Evolutionary conservation across 495 filamentous ascomycete genomes (phyloP).

Genomic region (Pseudomonodictys pantanalensis): DNA sequence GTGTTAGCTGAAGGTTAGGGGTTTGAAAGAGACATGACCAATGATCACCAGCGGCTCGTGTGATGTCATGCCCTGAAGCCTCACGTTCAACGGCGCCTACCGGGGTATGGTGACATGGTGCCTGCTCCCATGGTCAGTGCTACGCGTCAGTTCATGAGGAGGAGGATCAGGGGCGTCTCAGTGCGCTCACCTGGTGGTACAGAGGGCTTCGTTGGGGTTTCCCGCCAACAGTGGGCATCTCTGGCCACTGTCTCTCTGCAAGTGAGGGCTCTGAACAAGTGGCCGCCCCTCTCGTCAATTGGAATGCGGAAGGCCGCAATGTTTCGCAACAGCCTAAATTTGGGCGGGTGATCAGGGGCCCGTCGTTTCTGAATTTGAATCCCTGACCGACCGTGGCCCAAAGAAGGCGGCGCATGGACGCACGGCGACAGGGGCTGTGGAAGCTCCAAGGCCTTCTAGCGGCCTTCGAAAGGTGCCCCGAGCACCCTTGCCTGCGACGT

Average conservation of each 20-base stretch:
- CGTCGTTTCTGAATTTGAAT: slow-evolving; percentile 3
- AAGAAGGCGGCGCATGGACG: not conserved
- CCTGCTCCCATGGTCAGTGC: not conserved
- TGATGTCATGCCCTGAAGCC: not conserved
- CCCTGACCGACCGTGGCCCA: not conserved
- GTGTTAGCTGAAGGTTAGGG: no score
- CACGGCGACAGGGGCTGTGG: slow-evolving; percentile 12
- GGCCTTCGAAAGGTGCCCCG: slow-evolving; percentile 27
- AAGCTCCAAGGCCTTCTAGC: slow-evolving; percentile 27
- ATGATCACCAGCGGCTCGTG: no score
- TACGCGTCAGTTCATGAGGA: not conserved
- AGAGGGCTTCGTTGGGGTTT: not conserved
- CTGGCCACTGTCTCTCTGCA: no score
- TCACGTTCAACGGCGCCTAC: not conserved
- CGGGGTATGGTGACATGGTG: not conserved
- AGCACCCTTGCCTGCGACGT: not conserved
- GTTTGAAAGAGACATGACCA: no score
- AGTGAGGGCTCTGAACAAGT: no score
- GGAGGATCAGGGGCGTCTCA: slow-evolving; percentile 20
- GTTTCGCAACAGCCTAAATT: slow-evolving; percentile 33
- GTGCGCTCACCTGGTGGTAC: not conserved
- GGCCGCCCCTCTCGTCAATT: no score
- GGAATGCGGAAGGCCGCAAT: not conserved
- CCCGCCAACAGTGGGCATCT: not conserved
- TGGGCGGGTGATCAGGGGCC: slow-evolving; percentile 8